Conservation (phyloP, 1,139 yeast genomes). For the Candida smagusa region DNA sequence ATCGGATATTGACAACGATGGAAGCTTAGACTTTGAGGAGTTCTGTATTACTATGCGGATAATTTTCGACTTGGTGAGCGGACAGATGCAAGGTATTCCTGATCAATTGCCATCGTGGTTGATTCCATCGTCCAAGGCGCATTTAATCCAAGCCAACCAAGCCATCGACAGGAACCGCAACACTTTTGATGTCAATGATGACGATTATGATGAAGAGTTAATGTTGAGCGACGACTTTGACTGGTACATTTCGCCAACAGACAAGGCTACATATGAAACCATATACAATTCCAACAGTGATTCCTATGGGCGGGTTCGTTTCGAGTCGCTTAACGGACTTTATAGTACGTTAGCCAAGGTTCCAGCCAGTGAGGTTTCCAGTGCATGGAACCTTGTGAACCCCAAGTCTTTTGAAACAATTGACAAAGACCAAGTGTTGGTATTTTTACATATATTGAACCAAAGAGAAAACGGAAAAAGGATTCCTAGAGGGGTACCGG, state of each 20-base stretch:
- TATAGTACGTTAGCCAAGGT: slow-evolving; percentile 68
- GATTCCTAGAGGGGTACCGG: slow-evolving; percentile 94
- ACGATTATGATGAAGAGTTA: slow-evolving; percentile 38
- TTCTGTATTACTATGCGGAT: slow-evolving; percentile 96
- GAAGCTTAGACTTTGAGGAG: slow-evolving; percentile 90
- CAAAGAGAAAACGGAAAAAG: slow-evolving; percentile 86
- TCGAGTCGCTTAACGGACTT: slow-evolving; percentile 65
- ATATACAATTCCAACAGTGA: slow-evolving; percentile 77
- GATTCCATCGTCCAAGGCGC: slow-evolving; percentile 83
- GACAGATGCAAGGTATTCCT: slow-evolving; percentile 64
- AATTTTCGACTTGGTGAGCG: slow-evolving; percentile 86
- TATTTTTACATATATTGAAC: slow-evolving; percentile 83
- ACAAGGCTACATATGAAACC: slow-evolving; percentile 72
- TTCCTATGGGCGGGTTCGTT: slow-evolving; percentile 76
- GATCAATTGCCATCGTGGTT: slow-evolving; percentile 81
- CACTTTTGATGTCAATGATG: slow-evolving; percentile 31
- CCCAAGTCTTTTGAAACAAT: slow-evolving; percentile 85
- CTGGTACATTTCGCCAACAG: slow-evolving; percentile 94
- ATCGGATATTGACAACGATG: slow-evolving; percentile 91
- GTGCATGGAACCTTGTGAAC: slow-evolving; percentile 93
- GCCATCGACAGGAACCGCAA: slow-evolving; percentile 44
- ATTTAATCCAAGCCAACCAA: slow-evolving; percentile 74
- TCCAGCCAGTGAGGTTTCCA: slow-evolving; percentile 81
- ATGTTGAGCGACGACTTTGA: slow-evolving; percentile 70
- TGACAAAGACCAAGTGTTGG: slow-evolving; percentile 89